These are phyloP conservation scores for Syzygium oleosum DNA, from an alignment of 345 rosid genomes.

Conservation along the genomic window DNA sequence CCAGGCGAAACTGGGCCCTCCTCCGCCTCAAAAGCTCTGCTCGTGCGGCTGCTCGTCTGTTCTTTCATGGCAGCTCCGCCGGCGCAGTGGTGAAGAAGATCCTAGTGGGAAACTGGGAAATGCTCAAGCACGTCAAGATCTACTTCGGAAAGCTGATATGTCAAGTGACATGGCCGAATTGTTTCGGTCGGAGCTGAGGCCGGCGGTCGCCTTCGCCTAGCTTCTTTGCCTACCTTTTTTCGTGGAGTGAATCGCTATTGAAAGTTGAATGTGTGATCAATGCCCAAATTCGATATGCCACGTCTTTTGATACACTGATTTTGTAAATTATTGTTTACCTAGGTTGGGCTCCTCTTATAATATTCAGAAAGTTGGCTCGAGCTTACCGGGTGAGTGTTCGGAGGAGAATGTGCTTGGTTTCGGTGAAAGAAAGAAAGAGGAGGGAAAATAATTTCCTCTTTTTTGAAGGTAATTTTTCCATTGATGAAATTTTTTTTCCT, in stretches of 20 bases:
- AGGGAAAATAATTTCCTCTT: too few species aligned
- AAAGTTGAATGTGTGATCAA: not conserved
- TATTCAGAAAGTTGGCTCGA: not conserved
- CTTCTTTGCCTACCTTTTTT: not conserved
- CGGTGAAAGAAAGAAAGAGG: too few species aligned
- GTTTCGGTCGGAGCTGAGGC: not conserved
- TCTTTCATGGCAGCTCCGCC: not conserved
- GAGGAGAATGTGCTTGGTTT: too few species aligned
- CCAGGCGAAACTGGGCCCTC: not conserved
- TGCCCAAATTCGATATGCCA: not conserved
- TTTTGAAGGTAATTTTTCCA: too few species aligned
- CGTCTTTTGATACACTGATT: not conserved
- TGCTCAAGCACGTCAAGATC: not conserved
- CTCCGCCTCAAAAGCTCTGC: not conserved
- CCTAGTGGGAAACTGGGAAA: not conserved
- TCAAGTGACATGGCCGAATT: not conserved
- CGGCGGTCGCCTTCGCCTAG: not conserved
- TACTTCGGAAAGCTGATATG: not conserved
- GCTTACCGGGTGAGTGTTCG: too few species aligned
- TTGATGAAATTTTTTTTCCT: too few species aligned
- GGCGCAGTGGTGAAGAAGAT: not conserved
- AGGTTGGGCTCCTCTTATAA: not conserved
- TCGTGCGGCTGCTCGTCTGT: not conserved
- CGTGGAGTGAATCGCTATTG: not conserved
- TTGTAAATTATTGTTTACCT: fast-evolving